phyloP scores from a whole-genome alignment of 257 asterid species.

The Cordia subcordata region DNA sequence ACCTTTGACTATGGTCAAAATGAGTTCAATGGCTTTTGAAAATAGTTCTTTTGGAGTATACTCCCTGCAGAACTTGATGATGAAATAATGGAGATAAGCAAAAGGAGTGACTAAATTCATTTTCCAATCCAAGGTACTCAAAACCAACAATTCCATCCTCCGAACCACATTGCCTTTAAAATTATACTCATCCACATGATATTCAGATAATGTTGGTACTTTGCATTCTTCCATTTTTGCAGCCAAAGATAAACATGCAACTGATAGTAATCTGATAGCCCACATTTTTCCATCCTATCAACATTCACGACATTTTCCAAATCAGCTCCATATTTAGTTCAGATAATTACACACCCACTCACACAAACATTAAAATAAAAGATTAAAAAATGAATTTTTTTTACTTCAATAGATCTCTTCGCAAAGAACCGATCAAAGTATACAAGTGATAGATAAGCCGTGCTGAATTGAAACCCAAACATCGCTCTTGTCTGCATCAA shows the following conservation, averaged over 20 bases:
- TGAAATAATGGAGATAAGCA: slow-evolving; percentile 39
- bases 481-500: slow-evolving; percentile 32
- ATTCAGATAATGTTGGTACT: slow-evolving; percentile 37
- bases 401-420: slow-evolving; percentile 40
- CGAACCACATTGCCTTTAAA: slow-evolving; percentile 31
- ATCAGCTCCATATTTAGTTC: slow-evolving; percentile 1
- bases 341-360: background rate
- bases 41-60: slow-evolving; percentile 15
- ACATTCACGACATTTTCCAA: slow-evolving; percentile 11
- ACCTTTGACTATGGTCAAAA: slow-evolving; percentile 37
- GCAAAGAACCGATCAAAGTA: slow-evolving; percentile 46
- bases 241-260: slow-evolving; percentile 57
- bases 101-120: slow-evolving; percentile 43
- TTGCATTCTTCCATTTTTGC: slow-evolving; percentile 56
- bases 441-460: slow-evolving; percentile 43
- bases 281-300: slow-evolving; percentile 37
- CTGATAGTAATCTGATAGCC: slow-evolving; percentile 41
- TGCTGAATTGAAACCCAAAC: slow-evolving; percentile 43
- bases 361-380: background rate
- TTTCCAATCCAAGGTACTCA: slow-evolving; percentile 46
- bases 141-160: slow-evolving; percentile 43
- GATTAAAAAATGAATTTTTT: slow-evolving; percentile 3
- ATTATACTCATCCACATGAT: slow-evolving; percentile 27
- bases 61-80: slow-evolving; percentile 25
- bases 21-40: slow-evolving; percentile 29